A percentile compares a stretch with the other conserved stretches of the same genome.
Evolutionary conservation across 2,329 filamentous ascomycete genomes (phyloP).

Genomic region (Venturia pyrina): DNA sequence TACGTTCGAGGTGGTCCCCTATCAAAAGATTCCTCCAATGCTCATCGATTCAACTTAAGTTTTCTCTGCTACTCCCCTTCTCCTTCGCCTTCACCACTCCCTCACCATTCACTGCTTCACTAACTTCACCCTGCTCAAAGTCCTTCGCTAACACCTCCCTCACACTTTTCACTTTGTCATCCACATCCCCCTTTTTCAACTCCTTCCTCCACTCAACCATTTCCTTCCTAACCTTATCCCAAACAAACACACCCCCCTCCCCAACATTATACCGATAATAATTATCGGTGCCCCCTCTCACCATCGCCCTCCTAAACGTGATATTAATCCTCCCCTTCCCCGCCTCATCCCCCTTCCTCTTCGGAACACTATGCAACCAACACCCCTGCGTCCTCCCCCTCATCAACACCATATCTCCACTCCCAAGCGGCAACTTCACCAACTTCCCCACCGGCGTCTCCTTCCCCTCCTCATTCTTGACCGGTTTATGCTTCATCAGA

Average conservation of each 20-base stretch:
- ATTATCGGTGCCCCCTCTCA: conserved; percentile 66
- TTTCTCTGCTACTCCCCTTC: no score
- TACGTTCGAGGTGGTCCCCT: no score
- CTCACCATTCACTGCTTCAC: no score
- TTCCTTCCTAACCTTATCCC: conserved; percentile 48
- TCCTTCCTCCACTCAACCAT: conserved; percentile 31
- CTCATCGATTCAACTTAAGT: no score
- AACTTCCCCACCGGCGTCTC: conserved; percentile 24
- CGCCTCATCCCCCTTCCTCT: conserved; percentile 54
- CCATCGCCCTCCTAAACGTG: conserved; percentile 62
- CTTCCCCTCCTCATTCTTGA: conserved; percentile 25
- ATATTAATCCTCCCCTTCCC: conserved; percentile 60
- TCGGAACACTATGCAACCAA: conserved; percentile 72
- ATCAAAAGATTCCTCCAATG: no score
- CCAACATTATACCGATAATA: conserved; percentile 81
- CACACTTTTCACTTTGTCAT: no score
- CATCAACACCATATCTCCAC: conserved; percentile 75
- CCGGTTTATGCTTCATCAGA: conserved; percentile 67
- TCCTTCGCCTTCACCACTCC: no score
- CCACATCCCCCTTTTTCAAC: not conserved
- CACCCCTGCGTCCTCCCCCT: conserved; percentile 61
- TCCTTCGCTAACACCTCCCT: no score
- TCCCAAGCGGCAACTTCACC: conserved; percentile 45
- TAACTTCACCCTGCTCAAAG: no score
- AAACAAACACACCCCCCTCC: conserved; percentile 55